phyloP scores from a whole-genome alignment of 306 rosid genomes.

The Morella rubra region DNA sequence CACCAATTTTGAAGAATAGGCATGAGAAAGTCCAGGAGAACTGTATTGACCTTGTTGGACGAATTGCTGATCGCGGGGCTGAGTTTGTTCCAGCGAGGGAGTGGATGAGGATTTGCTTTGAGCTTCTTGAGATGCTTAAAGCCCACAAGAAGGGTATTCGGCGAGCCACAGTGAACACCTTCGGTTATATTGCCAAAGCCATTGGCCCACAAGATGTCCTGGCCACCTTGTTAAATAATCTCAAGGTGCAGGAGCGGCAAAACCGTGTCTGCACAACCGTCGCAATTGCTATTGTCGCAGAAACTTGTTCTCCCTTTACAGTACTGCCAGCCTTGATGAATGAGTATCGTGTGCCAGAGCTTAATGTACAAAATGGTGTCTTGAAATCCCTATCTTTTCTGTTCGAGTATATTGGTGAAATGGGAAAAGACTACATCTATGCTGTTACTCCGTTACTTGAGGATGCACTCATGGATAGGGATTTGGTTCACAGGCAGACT shows the following conservation, averaged over 20 bases:
- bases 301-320: constrained; percentile 93
- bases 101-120: constrained; percentile 98
- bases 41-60: constrained; percentile 91
- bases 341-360: constrained; percentile 94
- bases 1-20: constrained; percentile 95
- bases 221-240: constrained; percentile 81
- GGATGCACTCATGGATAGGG: constrained; percentile 96
- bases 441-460: constrained; percentile 96
- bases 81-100: constrained; percentile 96
- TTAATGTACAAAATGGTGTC: constrained; percentile 93
- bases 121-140: constrained; percentile 98
- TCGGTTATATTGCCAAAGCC: constrained; percentile 91
- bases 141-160: constrained; percentile 97
- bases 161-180: constrained; percentile 87
- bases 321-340: constrained; percentile 96
- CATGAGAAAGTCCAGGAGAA: constrained; percentile 97
- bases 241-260: constrained; percentile 94
- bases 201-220: constrained; percentile 93
- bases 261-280: constrained; percentile 97
- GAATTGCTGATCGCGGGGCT: constrained; percentile 98
- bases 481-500: constrained; percentile 93
- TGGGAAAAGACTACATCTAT: constrained; percentile 96
- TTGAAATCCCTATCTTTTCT: constrained; percentile 90
- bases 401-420: constrained; percentile 95
- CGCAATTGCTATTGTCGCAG: constrained; percentile 92